Conservation (phyloP, 2,329 filamentous ascomycete species). For the Cryphonectria carpinicola region DNA sequence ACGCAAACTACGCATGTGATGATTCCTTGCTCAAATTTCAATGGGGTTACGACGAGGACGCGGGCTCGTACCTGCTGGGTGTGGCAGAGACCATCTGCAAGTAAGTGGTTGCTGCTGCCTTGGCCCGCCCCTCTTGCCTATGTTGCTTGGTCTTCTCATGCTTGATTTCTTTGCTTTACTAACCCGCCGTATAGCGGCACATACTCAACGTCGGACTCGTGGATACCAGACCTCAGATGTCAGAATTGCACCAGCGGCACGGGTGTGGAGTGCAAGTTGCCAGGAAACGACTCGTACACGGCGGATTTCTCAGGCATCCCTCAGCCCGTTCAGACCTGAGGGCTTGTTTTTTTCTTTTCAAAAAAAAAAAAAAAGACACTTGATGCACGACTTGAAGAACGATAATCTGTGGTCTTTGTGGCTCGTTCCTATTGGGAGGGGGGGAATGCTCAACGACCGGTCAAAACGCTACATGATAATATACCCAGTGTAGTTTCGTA, state of each 20-base stretch:
- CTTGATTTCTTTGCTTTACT: constrained; percentile 10
- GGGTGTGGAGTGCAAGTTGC: constrained; percentile 18
- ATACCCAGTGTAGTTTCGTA: constrained; percentile 5
- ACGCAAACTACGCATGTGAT: constrained; percentile 49
- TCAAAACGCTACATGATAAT: constrained; percentile 12
- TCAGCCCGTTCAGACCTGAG: constrained; percentile 4
- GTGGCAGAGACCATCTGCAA: constrained; percentile 51
- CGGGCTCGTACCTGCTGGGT: constrained; percentile 36
- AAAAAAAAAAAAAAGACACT: not conserved
- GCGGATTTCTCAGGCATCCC: constrained; percentile 13
- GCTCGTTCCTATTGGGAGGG: not conserved
- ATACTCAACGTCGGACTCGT: constrained; percentile 23
- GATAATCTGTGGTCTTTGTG: not conserved
- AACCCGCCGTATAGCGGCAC: constrained; percentile 14
- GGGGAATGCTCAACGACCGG: not conserved
- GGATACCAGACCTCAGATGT: constrained; percentile 22
- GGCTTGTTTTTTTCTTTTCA: too few relatives aligned
- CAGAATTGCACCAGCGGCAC: constrained; percentile 9
- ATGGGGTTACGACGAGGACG: constrained; percentile 35
- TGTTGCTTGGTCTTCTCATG: too few relatives aligned
- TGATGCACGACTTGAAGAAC: not conserved
- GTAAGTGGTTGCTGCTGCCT: not conserved
- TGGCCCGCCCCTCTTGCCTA: constrained; percentile 25
- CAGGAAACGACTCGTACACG: constrained; percentile 18
- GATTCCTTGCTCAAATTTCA: constrained; percentile 48